Conservation (phyloP, 768 basidiomycete species). For the Collybia nuda region DNA sequence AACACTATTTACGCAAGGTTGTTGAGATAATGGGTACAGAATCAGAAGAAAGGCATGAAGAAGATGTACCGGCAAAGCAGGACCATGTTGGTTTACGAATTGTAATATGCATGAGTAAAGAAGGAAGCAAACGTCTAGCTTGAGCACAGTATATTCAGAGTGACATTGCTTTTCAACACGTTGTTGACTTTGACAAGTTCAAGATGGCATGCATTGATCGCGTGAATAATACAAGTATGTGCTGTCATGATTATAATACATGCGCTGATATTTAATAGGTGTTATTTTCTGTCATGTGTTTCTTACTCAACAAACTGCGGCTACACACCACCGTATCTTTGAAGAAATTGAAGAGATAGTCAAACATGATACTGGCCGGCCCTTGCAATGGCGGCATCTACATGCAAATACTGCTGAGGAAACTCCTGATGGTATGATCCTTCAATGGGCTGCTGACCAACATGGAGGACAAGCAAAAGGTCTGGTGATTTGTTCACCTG, state of each 20-base stretch:
- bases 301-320: conserved; percentile 12
- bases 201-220: conserved; percentile 18
- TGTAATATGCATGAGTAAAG: conserved; percentile 21
- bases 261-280: not conserved
- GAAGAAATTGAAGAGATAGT: conserved; percentile 16
- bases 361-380: conserved; percentile 15
- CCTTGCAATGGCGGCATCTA: conserved; percentile 19
- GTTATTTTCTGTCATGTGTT: conserved; percentile 1
- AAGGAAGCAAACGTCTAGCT: conserved; percentile 15
- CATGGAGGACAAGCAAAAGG: conserved; percentile 23
- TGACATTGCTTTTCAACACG: conserved; percentile 22
- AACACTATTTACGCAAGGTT: conserved; percentile 14
- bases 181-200: conserved; percentile 24
- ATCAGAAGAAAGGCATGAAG: not conserved
- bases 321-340: conserved; percentile 11
- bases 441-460: conserved; percentile 18
- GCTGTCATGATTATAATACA: not conserved
- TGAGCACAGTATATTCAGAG: conserved; percentile 19
- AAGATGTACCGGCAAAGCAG: conserved; percentile 5
- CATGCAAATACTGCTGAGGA: conserved; percentile 10
- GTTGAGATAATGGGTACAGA: too few species aligned
- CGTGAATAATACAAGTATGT: conserved; percentile 16
- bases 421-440: conserved; percentile 11
- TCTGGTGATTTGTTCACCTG: not conserved
- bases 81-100: conserved; percentile 10